Evolutionary conservation across 116 monocot genomes (phyloP).

Genomic region (Cymodocea nodosa): DNA sequence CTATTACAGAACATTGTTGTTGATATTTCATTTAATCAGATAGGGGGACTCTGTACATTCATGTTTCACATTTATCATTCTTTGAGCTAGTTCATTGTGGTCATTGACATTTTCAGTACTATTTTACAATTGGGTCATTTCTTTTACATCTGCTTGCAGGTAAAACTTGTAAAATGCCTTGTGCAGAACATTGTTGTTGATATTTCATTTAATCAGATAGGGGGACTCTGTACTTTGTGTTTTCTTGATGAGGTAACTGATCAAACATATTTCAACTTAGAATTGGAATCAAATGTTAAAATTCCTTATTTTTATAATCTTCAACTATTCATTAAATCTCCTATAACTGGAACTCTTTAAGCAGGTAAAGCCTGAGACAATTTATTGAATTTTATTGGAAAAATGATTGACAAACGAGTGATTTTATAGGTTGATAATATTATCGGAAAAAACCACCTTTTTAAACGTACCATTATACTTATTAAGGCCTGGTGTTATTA

Average conservation of each 20-base stretch:
- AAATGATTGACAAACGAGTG: background rate
- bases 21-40: conserved; percentile 94
- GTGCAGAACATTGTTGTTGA: conserved; percentile 87
- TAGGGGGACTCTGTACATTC: conserved; percentile 56
- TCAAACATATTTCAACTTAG: conserved; percentile 1
- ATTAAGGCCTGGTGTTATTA: conserved; percentile 97
- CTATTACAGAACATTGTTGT: conserved; percentile 73
- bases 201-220: conserved; percentile 88
- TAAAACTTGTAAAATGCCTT: conserved; percentile 86
- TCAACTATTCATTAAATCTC: too few relatives aligned
- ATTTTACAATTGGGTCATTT: background rate
- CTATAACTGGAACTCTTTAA: too few relatives aligned
- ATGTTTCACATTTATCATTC: too few relatives aligned
- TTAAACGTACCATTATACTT: conserved; percentile 72
- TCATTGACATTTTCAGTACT: background rate
- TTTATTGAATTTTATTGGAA: background rate
- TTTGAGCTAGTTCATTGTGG: too few relatives aligned
- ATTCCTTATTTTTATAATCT: too few relatives aligned
- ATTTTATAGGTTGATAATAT: conserved; percentile 42
- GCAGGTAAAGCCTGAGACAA: too few relatives aligned
- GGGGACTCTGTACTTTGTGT: conserved; percentile 79
- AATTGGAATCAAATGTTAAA: too few relatives aligned
- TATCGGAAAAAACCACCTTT: conserved; percentile 68
- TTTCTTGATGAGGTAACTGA: conserved; percentile 72
- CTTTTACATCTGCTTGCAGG: conserved; percentile 24